Conservation (phyloP, 2,329 filamentous ascomycete species). For the Sarocladium brachiariae region DNA sequence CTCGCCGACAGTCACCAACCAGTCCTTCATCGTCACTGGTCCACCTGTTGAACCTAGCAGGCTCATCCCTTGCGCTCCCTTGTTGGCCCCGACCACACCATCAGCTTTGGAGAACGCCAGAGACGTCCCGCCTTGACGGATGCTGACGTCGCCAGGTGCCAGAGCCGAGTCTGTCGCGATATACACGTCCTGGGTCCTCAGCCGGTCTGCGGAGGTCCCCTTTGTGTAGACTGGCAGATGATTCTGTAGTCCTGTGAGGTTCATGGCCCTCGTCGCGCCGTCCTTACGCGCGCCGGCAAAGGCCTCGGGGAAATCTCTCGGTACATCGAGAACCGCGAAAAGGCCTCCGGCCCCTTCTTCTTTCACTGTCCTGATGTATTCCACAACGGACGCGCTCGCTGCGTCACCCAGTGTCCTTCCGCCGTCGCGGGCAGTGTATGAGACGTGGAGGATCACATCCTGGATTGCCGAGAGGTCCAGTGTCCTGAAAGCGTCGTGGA, state of each 20-base stretch:
- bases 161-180: background rate
- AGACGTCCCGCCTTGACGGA: background rate
- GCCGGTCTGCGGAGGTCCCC: background rate
- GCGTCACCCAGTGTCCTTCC: constrained; percentile 17
- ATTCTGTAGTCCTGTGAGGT: background rate
- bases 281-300: background rate
- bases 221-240: background rate
- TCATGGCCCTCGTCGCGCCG: background rate
- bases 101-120: background rate
- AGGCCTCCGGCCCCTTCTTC: background rate
- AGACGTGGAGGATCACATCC: constrained; percentile 26
- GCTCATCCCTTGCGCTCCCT: background rate
- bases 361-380: background rate
- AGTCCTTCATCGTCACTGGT: background rate
- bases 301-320: background rate
- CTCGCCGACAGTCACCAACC: background rate
- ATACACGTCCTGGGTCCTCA: background rate
- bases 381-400: background rate
- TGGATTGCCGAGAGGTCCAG: constrained; percentile 26
- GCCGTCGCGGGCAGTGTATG: constrained; percentile 25
- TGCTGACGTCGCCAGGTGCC: background rate
- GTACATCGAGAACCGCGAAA: background rate
- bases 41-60: background rate
- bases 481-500: constrained; percentile 16
- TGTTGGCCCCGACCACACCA: background rate